Evolutionary conservation across 2,329 filamentous ascomycete species (phyloP), one percentile per base, ranked within the genome.

Genomic region (Fusarium sp.): DNA sequence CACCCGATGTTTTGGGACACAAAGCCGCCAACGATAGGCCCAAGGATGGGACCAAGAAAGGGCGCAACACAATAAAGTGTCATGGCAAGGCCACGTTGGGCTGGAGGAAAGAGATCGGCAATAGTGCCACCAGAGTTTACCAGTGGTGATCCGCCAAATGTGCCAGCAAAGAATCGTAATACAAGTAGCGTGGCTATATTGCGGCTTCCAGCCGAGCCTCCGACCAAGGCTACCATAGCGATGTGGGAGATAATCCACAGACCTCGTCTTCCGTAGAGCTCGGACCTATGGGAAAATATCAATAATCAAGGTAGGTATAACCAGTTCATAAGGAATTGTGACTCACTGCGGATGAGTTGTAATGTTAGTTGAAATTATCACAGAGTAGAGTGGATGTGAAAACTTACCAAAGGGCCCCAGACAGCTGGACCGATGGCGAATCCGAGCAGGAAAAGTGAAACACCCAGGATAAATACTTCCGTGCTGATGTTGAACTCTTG

Each of bases 21-120:
- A 74, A 89, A 95, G 10, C 92, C 93, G 66, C 93, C 93, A 8
- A 90, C 86, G 6, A 58, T 39, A 7, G 54, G 54, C 10, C 54
- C 54, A 10, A 58, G 33, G 1, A 95, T 83, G 8, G 90, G 90
- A 56, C 90, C 90, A 63, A 91, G 77, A 78, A 95, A 94, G 0
- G 92, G 92, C 2, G 92, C 92, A 2, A 91, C 91, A 15, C 86
- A 90, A 78, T 94, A 95, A 11, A 91, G 89, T 5, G 92, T 91
- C 91, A 95, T 94, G 13, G 92, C 91, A 1, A 94, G 89, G 72
- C 92, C 92, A 50, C 92, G 86, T 78, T 95, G 92, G 75, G 94
- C 91, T 40, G 89, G 91, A 54, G 81, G 87, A 91, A 92, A 95
- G 15, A 95, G 79, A 80, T 95, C 92, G 10, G 92, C 90, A 13